Conservation (phyloP, 148 eudicot species). For the Chenopodium suecicum region DNA sequence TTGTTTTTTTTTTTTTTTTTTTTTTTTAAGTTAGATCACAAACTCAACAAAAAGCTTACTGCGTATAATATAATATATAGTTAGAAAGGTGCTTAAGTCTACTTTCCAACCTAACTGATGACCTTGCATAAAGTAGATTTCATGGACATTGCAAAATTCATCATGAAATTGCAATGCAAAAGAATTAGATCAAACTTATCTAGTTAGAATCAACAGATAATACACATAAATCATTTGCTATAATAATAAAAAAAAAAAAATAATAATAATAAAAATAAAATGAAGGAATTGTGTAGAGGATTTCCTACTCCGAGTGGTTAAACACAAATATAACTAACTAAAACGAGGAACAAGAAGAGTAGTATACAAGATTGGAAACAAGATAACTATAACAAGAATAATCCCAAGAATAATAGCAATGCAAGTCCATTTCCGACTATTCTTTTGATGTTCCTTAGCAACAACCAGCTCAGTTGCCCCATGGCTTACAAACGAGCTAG, state of each 20-base stretch:
- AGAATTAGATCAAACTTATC: background rate
- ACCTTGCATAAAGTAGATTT: background rate
- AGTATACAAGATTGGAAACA: slow-evolving; percentile 36
- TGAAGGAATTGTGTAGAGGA: background rate
- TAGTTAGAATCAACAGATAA: background rate
- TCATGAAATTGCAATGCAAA: background rate
- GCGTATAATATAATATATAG: too few relatives aligned
- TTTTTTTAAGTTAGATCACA: too few relatives aligned
- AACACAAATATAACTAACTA: background rate
- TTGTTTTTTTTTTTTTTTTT: too few relatives aligned
- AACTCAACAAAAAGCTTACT: too few relatives aligned
- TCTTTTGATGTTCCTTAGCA: slow-evolving; percentile 57
- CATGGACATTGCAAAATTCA: background rate
- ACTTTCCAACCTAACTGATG: background rate
- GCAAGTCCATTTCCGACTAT: slow-evolving; percentile 57
- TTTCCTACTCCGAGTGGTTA: background rate
- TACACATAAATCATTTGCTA: background rate
- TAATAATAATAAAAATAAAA: background rate
- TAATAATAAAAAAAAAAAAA: too few relatives aligned
- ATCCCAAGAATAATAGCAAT: slow-evolving; percentile 39
- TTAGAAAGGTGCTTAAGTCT: background rate
- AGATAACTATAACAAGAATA: slow-evolving; percentile 33
- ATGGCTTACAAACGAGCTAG: slow-evolving; percentile 59
- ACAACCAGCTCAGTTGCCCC: slow-evolving; percentile 55
- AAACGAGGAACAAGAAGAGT: slow-evolving; percentile 24